Conservation (phyloP, 2,329 filamentous ascomycete species). For the Hymenoscyphus fructigenus region DNA sequence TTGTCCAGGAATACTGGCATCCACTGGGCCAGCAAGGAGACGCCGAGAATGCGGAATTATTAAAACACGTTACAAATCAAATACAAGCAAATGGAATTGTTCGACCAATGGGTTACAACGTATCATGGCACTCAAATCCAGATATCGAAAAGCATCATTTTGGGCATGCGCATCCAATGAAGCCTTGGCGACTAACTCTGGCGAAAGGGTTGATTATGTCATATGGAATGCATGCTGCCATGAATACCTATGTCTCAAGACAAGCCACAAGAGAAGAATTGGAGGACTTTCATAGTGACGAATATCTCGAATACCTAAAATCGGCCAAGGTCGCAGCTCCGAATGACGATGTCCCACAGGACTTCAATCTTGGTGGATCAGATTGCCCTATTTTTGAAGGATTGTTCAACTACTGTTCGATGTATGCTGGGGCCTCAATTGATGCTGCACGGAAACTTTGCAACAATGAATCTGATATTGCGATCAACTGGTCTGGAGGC, state of each 20-base stretch:
- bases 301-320: conserved; percentile 88
- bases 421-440: conserved; percentile 87
- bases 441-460: conserved; percentile 89
- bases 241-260: conserved; percentile 89
- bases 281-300: conserved; percentile 78
- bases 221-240: conserved; percentile 93
- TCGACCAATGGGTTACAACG: conserved; percentile 79
- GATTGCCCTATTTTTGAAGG: conserved; percentile 98
- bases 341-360: conserved; percentile 60
- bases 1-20: conserved; percentile 33
- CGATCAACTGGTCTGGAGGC: conserved; percentile 95
- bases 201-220: conserved; percentile 93
- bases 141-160: conserved; percentile 97
- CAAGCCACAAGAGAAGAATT: conserved; percentile 86
- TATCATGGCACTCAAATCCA: conserved; percentile 94
- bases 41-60: conserved; percentile 28
- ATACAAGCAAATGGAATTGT: conserved; percentile 65
- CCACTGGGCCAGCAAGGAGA: conserved; percentile 34
- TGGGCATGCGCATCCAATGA: conserved; percentile 96
- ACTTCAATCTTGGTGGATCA: conserved; percentile 83
- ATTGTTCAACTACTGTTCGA: conserved; percentile 89
- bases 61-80: conserved; percentile 29
- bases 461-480: conserved; percentile 86
- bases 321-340: conserved; percentile 66
- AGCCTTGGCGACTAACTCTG: conserved; percentile 93